These are phyloP conservation scores for Phytopythium cucurbitacearum DNA, from an alignment of 352 stramenopile species.

Conservation along the genomic window DNA sequence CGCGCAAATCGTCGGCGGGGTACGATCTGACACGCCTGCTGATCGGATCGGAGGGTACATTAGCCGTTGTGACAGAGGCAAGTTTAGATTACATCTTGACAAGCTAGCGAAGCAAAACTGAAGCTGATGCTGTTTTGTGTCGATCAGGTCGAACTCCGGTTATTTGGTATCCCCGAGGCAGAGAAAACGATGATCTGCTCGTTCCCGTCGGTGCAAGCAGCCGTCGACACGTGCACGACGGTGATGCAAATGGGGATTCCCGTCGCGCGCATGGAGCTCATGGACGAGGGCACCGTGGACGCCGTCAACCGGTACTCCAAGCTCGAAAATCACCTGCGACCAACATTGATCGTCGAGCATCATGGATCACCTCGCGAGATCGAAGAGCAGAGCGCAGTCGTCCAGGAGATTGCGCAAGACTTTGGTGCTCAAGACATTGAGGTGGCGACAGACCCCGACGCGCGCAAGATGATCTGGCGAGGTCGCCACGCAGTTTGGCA, in stretches of 20 bases:
- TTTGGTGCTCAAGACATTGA: slow-evolving; percentile 75
- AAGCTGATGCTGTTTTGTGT: too few relatives aligned
- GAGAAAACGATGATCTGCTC: slow-evolving; percentile 89
- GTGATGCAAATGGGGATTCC: slow-evolving; percentile 84
- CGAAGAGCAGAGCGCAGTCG: slow-evolving; percentile 74
- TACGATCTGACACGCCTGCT: slow-evolving; percentile 96
- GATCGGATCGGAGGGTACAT: slow-evolving; percentile 94
- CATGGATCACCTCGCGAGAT: slow-evolving; percentile 66
- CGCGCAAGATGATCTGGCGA: slow-evolving; percentile 72
- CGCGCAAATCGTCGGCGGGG: slow-evolving; percentile 95
- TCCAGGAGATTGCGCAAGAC: slow-evolving; percentile 77
- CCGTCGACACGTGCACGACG: slow-evolving; percentile 64
- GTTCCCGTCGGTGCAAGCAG: slow-evolving; percentile 86
- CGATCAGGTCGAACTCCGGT: slow-evolving; percentile 75
- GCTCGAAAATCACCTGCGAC: slow-evolving; percentile 57
- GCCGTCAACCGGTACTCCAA: slow-evolving; percentile 80
- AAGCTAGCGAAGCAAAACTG: neutral
- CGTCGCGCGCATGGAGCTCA: slow-evolving; percentile 79
- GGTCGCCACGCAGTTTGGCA: slow-evolving; percentile 80
- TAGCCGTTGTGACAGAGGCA: slow-evolving; percentile 92
- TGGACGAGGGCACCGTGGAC: slow-evolving; percentile 63
- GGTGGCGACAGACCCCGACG: slow-evolving; percentile 50
- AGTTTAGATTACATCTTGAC: neutral
- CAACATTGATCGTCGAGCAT: slow-evolving; percentile 94
- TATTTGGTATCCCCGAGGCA: slow-evolving; percentile 87